Evolutionary conservation across 116 monocot species (phyloP).

Genomic region (Zostera marina): DNA sequence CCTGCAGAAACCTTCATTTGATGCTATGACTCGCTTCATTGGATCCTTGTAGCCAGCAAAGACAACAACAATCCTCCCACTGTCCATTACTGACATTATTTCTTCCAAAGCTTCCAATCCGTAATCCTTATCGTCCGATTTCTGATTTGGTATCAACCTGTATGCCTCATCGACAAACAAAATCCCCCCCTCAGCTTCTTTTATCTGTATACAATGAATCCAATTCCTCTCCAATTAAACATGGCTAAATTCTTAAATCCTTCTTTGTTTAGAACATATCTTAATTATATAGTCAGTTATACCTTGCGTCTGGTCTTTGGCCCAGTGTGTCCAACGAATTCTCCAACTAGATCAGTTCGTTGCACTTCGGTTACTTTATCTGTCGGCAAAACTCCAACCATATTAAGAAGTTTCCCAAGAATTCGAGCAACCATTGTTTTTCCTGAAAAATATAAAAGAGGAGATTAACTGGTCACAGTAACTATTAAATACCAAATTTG

Average conservation of each 20-base stretch:
- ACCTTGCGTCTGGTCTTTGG: slow-evolving; percentile 95
- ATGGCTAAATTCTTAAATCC: too few species aligned
- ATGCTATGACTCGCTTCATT: slow-evolving; percentile 74
- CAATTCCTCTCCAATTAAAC: too few species aligned
- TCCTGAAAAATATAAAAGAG: too few species aligned
- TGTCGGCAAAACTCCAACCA: slow-evolving; percentile 72
- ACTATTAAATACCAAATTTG: slow-evolving; percentile 17
- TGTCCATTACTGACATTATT: slow-evolving; percentile 97
- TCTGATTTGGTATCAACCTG: slow-evolving; percentile 81
- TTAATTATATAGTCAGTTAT: too few species aligned
- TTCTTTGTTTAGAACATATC: too few species aligned
- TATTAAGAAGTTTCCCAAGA: slow-evolving; percentile 73
- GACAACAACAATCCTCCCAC: slow-evolving; percentile 66
- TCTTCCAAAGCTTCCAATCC: slow-evolving; percentile 88
- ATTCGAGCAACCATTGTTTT: slow-evolving; percentile 91
- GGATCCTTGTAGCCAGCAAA: slow-evolving; percentile 92
- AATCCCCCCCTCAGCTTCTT: slow-evolving; percentile 89
- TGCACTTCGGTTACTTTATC: slow-evolving; percentile 95
- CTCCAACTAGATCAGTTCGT: slow-evolving; percentile 88
- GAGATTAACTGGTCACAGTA: too few species aligned
- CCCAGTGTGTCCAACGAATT: slow-evolving; percentile 96
- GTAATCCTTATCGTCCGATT: slow-evolving; percentile 86
- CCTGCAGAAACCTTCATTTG: slow-evolving; percentile 86
- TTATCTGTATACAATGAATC: slow-evolving; percentile 44
- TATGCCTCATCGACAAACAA: slow-evolving; percentile 95